Conservation (phyloP, 306 rosid genomes). For the Trifolium pratense region DNA sequence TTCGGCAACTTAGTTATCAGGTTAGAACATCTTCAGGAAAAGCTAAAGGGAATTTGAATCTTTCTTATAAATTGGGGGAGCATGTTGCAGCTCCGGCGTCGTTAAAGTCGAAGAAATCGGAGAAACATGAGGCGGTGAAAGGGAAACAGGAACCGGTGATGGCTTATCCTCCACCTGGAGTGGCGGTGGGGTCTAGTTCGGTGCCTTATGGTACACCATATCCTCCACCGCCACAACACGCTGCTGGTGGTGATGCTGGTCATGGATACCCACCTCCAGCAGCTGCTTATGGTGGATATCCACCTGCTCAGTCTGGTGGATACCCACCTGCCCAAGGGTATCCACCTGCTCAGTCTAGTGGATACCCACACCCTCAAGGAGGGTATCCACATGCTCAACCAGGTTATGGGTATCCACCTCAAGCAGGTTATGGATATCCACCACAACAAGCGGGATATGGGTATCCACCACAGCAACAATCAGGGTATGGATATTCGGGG, state of each 20-base stretch:
- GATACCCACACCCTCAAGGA: slow-evolving; percentile 36
- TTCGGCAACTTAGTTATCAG: slow-evolving; percentile 55
- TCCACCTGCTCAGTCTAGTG: slow-evolving; percentile 34
- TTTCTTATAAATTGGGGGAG: slow-evolving; percentile 55
- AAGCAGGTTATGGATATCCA: slow-evolving; percentile 22
- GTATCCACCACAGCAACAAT: slow-evolving; percentile 28
- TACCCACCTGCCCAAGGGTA: slow-evolving; percentile 42
- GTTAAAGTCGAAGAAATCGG: not conserved
- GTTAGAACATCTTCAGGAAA: slow-evolving; percentile 65
- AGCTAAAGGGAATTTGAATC: slow-evolving; percentile 55
- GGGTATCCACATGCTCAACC: slow-evolving; percentile 41
- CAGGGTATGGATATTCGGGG: slow-evolving; percentile 52
- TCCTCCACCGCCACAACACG: not conserved
- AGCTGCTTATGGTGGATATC: not conserved
- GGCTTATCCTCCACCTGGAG: slow-evolving; percentile 37
- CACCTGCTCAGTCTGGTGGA: slow-evolving; percentile 21
- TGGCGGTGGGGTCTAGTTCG: slow-evolving; percentile 40
- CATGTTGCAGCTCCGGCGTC: not conserved
- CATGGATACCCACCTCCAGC: not conserved
- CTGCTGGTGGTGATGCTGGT: not conserved
- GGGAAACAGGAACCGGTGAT: slow-evolving; percentile 32
- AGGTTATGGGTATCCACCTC: slow-evolving; percentile 28
- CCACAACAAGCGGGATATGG: slow-evolving; percentile 26
- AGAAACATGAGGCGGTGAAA: slow-evolving; percentile 8
- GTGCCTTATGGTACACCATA: slow-evolving; percentile 33